Conservation (phyloP, 2,329 filamentous ascomycete species). For the Arthrobotrys megalospora region DNA sequence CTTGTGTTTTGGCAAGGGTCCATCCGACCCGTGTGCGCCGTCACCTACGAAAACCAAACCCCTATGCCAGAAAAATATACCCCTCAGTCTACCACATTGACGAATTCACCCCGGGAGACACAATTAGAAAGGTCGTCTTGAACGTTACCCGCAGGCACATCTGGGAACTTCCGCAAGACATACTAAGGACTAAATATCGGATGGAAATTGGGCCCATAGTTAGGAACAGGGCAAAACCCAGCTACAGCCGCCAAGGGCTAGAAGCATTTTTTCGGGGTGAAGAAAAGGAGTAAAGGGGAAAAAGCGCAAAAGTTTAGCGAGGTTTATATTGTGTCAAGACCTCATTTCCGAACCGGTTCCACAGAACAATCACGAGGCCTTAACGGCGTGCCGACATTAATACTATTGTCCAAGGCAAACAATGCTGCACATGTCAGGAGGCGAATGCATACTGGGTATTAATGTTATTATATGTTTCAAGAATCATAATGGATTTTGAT, state of each 20-base stretch:
- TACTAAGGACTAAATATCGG: not conserved
- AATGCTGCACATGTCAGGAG: not conserved
- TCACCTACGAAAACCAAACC: not conserved
- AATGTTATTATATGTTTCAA: too few relatives aligned
- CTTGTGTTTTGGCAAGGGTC: not conserved
- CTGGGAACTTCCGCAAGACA: not conserved
- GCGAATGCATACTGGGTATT: not conserved
- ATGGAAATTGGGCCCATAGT: slow-evolving; percentile 1
- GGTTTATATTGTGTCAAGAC: not conserved
- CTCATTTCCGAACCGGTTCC: not conserved
- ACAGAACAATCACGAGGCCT: not conserved
- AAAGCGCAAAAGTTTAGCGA: not conserved
- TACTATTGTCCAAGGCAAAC: not conserved
- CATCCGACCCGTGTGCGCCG: not conserved
- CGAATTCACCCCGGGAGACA: not conserved
- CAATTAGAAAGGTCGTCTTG: not conserved
- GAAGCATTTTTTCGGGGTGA: slow-evolving; percentile 3
- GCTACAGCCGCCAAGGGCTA: not conserved
- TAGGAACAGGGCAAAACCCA: too few relatives aligned
- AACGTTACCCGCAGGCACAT: not conserved
- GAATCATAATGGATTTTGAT: slow-evolving; percentile 12
- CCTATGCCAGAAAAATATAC: not conserved
- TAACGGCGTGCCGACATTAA: too few relatives aligned
- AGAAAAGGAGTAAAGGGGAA: not conserved
- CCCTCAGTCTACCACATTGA: not conserved